These are phyloP conservation scores for Dittrichia graveolens DNA, from an alignment of 129 eudicot species.

Conservation along the genomic window DNA sequence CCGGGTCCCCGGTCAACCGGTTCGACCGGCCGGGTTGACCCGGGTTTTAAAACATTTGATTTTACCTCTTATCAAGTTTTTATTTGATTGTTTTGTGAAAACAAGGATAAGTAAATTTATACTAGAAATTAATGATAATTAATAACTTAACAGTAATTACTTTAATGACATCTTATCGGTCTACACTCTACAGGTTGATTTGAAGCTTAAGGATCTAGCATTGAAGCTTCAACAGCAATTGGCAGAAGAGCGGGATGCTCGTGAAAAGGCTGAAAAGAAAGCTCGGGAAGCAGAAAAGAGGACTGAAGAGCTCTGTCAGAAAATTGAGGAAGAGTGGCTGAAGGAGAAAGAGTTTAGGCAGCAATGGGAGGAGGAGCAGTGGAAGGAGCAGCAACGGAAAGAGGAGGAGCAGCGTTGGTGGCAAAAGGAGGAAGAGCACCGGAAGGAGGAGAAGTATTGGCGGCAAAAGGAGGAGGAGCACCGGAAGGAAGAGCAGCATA, in stretches of 20 bases:
- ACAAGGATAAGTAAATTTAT: background rate
- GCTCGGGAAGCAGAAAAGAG: constrained; percentile 30
- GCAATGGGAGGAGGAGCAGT: background rate
- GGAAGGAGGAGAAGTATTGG: background rate
- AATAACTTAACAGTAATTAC: background rate
- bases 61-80: too few species aligned
- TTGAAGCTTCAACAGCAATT: constrained; percentile 56
- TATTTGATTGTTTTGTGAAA: too few species aligned
- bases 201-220: constrained; percentile 54
- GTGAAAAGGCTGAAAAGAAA: constrained; percentile 46
- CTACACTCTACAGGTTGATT: constrained; percentile 49
- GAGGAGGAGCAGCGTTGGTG: background rate
- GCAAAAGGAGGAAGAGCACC: background rate
- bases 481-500: background rate
- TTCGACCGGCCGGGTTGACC: too few species aligned
- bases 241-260: constrained; percentile 62
- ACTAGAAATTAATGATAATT: background rate
- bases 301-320: background rate
- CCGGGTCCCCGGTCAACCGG: too few species aligned
- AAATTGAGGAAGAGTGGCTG: background rate
- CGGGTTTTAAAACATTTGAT: too few species aligned
- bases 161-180: background rate
- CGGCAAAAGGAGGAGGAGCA: background rate
- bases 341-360: background rate
- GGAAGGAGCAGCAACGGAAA: constrained; percentile 16